phyloP scores from a whole-genome alignment of 306 rosid genomes.

The Cucurbita pepo region DNA sequence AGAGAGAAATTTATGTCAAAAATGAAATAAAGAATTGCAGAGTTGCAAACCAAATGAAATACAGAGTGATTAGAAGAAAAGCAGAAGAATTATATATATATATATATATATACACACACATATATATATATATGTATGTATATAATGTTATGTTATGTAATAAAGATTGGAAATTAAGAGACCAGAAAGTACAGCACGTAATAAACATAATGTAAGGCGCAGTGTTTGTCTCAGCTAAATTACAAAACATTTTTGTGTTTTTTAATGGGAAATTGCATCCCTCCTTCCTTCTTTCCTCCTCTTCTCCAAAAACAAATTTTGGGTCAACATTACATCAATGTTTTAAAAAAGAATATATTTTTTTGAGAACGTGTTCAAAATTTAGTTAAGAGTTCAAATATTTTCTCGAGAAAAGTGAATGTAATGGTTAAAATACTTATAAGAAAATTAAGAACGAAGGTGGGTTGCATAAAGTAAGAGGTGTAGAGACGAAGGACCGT shows the following conservation, averaged over 20 bases:
- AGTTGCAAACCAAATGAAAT: background rate
- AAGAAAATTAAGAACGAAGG: no score
- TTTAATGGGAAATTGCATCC: background rate
- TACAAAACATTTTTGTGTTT: background rate
- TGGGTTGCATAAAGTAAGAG: no score
- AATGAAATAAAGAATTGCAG: background rate
- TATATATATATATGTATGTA: background rate
- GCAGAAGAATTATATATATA: background rate
- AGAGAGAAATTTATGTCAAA: background rate
- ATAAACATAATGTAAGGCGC: background rate
- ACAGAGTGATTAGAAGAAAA: background rate
- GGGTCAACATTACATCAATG: no score
- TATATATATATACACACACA: background rate
- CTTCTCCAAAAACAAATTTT: no score
- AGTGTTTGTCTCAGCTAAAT: background rate
- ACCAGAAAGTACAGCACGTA: background rate
- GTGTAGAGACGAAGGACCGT: no score
- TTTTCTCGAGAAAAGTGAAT: no score
- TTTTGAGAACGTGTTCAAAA: no score
- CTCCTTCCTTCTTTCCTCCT: background rate
- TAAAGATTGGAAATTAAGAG: conserved; percentile 2
- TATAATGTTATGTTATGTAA: background rate
- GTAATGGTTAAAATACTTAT: no score
- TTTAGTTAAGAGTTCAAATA: no score
- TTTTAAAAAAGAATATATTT: no score